These are phyloP conservation scores for Pueraria montana DNA, from an alignment of 306 rosid species.

Conservation along the genomic window DNA sequence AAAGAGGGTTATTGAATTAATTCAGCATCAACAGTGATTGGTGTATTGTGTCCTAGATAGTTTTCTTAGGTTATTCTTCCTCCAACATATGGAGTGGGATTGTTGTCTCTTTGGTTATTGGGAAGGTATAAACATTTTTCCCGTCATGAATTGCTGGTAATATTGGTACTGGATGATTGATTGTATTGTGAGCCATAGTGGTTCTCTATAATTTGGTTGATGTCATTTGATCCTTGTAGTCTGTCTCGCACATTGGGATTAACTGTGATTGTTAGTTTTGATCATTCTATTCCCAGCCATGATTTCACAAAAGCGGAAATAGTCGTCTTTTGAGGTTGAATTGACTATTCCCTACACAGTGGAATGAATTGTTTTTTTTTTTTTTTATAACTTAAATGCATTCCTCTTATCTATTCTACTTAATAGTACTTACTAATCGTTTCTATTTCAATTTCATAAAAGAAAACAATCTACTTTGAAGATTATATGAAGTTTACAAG, in stretches of 20 bases:
- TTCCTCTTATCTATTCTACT: background rate
- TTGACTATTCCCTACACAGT: background rate
- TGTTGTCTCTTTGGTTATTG: slow-evolving; percentile 32
- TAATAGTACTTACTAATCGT: background rate
- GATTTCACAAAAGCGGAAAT: background rate
- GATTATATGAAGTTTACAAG: background rate
- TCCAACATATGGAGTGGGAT: slow-evolving; percentile 41
- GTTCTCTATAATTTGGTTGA: no score
- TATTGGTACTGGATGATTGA: background rate
- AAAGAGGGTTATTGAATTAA: slow-evolving; percentile 40
- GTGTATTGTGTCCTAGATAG: slow-evolving; percentile 21
- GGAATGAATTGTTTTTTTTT: background rate
- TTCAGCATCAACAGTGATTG: slow-evolving; percentile 30
- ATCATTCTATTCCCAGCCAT: background rate
- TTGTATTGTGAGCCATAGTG: background rate
- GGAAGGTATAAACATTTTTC: slow-evolving; percentile 51
- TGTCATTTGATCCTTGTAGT: no score
- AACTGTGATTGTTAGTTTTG: background rate
- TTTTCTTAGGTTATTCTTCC: slow-evolving; percentile 49
- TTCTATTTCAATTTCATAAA: background rate
- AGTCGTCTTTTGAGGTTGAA: background rate
- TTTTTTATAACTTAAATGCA: no score
- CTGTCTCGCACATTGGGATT: background rate
- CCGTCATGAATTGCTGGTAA: slow-evolving; percentile 27
- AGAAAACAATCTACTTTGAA: background rate